Conservation (phyloP, 805 yeast genomes). For the Candida sphagnicola region DNA sequence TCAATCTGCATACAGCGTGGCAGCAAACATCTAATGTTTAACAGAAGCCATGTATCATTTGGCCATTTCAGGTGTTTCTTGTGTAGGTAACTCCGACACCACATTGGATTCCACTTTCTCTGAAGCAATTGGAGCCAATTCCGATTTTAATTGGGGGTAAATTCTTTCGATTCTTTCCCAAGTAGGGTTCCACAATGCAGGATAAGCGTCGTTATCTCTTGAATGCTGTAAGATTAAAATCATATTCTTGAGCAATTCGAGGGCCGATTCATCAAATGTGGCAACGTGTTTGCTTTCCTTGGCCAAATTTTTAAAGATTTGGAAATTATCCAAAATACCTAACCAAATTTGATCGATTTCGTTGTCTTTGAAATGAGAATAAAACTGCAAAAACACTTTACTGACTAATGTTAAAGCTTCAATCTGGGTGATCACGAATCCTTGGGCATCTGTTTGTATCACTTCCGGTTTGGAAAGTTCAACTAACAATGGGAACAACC, state of each 20-base stretch:
- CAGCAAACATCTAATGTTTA: too few relatives aligned
- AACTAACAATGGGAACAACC: conserved; percentile 68
- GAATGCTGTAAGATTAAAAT: conserved; percentile 30
- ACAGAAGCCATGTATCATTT: too few relatives aligned
- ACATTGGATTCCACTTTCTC: too few relatives aligned
- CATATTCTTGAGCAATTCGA: conserved; percentile 40
- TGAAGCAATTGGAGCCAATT: conserved; percentile 8
- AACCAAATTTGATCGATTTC: conserved; percentile 30
- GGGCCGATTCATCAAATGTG: conserved; percentile 26
- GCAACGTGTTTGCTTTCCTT: conserved; percentile 13
- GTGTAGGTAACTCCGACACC: too few relatives aligned
- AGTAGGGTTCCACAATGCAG: conserved; percentile 27
- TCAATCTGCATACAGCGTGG: background rate
- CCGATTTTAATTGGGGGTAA: conserved; percentile 24
- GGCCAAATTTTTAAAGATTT: conserved; percentile 20
- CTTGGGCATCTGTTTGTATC: conserved; percentile 51
- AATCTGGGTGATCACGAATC: conserved; percentile 61
- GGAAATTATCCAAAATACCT: conserved; percentile 29
- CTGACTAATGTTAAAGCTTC: conserved; percentile 67
- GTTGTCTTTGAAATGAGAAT: conserved; percentile 19
- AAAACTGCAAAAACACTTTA: conserved; percentile 43
- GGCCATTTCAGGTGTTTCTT: too few relatives aligned
- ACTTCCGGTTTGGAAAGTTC: conserved; percentile 65
- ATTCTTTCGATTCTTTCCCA: conserved; percentile 28
- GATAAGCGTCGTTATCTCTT: conserved; percentile 12